Evolutionary conservation across 148 eudicot species (phyloP).

Genomic region (Rheum nobile): DNA sequence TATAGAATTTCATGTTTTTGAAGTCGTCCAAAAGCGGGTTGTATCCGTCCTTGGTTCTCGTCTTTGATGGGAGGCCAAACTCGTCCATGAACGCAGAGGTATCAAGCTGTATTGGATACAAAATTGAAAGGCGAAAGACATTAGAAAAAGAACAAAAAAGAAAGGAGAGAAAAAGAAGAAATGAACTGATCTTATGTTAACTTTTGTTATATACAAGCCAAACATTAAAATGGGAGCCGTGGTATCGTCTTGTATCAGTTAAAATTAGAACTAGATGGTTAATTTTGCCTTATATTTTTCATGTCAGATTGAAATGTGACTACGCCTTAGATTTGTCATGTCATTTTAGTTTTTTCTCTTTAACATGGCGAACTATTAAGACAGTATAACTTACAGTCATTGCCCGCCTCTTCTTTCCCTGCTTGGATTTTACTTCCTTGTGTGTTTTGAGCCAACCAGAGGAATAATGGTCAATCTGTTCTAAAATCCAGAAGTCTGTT

Average conservation of each 20-base stretch:
- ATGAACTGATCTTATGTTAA: background rate
- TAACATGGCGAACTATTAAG: background rate
- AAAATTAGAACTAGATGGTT: background rate
- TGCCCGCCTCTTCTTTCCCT: conserved; percentile 72
- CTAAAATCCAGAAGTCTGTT: conserved; percentile 90
- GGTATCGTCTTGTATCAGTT: background rate
- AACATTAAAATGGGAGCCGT: background rate
- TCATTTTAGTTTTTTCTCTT: background rate
- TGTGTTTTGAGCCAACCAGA: conserved; percentile 59
- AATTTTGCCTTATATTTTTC: background rate
- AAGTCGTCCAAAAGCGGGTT: conserved; percentile 95
- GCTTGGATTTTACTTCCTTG: conserved; percentile 28
- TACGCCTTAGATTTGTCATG: background rate
- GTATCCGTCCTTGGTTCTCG: conserved; percentile 96
- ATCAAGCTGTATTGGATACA: conserved; percentile 51
- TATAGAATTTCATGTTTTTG: conserved; percentile 85
- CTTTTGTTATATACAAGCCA: background rate
- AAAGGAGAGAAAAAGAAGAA: background rate
- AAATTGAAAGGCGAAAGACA: background rate
- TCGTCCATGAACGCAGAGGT: conserved; percentile 93
- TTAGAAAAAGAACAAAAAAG: background rate
- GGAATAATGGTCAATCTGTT: conserved; percentile 76
- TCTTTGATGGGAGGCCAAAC: conserved; percentile 81
- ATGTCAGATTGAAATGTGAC: background rate
- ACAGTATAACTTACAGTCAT: conserved; percentile 39